Conservation (phyloP, 768 basidiomycete genomes). For the Tylopilus intermedius region DNA sequence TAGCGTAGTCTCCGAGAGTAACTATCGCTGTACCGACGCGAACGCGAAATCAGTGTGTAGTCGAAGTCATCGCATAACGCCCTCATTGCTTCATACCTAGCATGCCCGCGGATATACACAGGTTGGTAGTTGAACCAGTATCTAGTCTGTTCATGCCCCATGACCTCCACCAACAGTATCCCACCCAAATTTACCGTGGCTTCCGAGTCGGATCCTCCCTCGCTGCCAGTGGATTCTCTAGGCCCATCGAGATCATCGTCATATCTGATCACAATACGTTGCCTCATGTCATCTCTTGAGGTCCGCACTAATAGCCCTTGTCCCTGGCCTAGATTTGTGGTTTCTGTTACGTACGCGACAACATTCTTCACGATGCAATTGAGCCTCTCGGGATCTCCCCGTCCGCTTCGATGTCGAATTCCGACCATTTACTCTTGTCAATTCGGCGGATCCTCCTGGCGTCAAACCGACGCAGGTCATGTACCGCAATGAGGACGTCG, state of each 20-base stretch:
- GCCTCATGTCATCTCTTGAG: too few species aligned
- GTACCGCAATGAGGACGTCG: conserved; percentile 17
- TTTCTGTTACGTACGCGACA: conserved; percentile 37
- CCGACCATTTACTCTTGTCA: conserved; percentile 27
- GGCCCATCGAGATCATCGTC: conserved; percentile 29
- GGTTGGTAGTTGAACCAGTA: conserved; percentile 5
- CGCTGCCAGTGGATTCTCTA: conserved; percentile 4
- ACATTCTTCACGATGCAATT: conserved; percentile 31
- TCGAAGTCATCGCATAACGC: background rate
- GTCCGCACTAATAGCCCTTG: background rate
- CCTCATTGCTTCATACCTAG: background rate
- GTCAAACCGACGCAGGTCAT: background rate
- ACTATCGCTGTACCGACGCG: conserved; percentile 17
- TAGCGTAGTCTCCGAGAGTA: conserved; percentile 23
- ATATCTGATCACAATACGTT: conserved; percentile 28
- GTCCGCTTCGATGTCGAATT: conserved; percentile 30
- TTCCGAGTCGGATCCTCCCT: background rate
- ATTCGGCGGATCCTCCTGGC: conserved; percentile 1
- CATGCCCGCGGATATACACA: conserved; percentile 10
- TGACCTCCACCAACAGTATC: conserved; percentile 12
- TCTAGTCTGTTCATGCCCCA: background rate
- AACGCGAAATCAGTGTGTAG: conserved; percentile 8
- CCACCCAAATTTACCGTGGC: conserved; percentile 13
- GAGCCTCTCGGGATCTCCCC: conserved; percentile 28
- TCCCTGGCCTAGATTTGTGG: conserved; percentile 23